Evolutionary conservation across 1,284 basidiomycete genomes (phyloP).

Genomic region (Boletus austroedulis): DNA sequence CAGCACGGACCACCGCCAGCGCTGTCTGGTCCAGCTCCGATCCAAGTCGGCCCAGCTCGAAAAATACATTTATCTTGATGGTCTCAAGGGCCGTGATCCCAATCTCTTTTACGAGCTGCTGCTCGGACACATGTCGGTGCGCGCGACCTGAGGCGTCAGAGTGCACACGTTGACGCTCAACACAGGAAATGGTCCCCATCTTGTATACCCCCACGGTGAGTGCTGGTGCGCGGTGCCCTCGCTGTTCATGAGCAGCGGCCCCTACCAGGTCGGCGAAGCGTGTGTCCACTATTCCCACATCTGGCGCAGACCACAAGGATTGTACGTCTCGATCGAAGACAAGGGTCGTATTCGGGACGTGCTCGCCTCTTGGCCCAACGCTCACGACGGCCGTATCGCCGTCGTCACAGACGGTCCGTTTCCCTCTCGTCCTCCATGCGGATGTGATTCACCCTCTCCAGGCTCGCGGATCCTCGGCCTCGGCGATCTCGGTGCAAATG

Average conservation of each 20-base stretch:
- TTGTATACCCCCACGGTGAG: slow-evolving; percentile 73
- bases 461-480: slow-evolving; percentile 77
- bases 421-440: not conserved
- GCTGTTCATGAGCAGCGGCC: no score
- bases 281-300: slow-evolving; percentile 75
- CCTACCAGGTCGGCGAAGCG: slow-evolving; percentile 67
- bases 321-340: slow-evolving; percentile 71
- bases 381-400: slow-evolving; percentile 55
- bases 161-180: not conserved
- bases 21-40: slow-evolving; percentile 60
- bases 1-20: slow-evolving; percentile 52
- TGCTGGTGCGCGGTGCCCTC: no score
- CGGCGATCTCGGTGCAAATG: slow-evolving; percentile 73
- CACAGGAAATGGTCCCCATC: slow-evolving; percentile 55
- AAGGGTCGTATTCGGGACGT: slow-evolving; percentile 65
- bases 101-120: slow-evolving; percentile 64
- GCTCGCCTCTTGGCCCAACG: slow-evolving; percentile 58
- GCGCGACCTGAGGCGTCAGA: not conserved
- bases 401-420: slow-evolving; percentile 72
- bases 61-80: slow-evolving; percentile 69
- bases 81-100: slow-evolving; percentile 61
- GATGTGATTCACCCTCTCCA: not conserved
- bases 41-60: slow-evolving; percentile 57
- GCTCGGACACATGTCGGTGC: slow-evolving; percentile 54
- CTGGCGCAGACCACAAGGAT: slow-evolving; percentile 68